Conservation (phyloP, 192 early-diverging fungal species). For the Lunasporangiospora selenospora region DNA sequence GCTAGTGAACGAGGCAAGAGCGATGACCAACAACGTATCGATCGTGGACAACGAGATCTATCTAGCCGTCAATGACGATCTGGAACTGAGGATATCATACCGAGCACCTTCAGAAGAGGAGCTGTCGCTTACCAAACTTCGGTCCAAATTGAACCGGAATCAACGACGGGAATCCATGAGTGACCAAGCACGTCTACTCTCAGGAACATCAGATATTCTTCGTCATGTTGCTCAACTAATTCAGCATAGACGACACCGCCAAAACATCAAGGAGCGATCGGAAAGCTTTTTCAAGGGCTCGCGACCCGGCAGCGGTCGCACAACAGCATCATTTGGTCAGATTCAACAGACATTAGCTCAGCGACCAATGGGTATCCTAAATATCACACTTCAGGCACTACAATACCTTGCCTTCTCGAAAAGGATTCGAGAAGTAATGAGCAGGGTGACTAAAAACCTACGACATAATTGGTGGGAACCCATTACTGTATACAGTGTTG, state of each 20-base stretch:
- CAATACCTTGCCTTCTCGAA: constrained; percentile 34
- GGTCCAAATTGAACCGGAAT: no score
- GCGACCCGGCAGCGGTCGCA: constrained; percentile 30
- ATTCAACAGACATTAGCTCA: constrained; percentile 36
- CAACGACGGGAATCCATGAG: no score
- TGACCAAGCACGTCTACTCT: no score
- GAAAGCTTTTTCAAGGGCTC: constrained; percentile 47
- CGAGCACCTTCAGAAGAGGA: constrained; percentile 6
- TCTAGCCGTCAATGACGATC: constrained; percentile 37
- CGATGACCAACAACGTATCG: constrained; percentile 31
- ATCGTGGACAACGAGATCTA: constrained; percentile 45
- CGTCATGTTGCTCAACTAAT: constrained; percentile 29
- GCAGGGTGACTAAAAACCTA: constrained; percentile 20
- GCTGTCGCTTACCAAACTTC: no score
- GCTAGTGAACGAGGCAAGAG: constrained; percentile 32
- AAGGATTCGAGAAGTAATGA: constrained; percentile 18
- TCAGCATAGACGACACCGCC: constrained; percentile 31
- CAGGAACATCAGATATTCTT: constrained; percentile 20
- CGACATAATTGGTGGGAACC: constrained; percentile 41
- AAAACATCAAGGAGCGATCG: constrained; percentile 37
- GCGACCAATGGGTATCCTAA: constrained; percentile 25
- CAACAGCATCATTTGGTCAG: constrained; percentile 30
- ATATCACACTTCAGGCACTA: constrained; percentile 17
- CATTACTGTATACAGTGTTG: constrained; percentile 20
- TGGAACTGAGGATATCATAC: constrained; percentile 45